Percentiles rank a stretch among this genome's conserved stretches.
Evolutionary conservation across 2,329 filamentous ascomycete species (phyloP).

Genomic region (Drechslerella dactyloides): DNA sequence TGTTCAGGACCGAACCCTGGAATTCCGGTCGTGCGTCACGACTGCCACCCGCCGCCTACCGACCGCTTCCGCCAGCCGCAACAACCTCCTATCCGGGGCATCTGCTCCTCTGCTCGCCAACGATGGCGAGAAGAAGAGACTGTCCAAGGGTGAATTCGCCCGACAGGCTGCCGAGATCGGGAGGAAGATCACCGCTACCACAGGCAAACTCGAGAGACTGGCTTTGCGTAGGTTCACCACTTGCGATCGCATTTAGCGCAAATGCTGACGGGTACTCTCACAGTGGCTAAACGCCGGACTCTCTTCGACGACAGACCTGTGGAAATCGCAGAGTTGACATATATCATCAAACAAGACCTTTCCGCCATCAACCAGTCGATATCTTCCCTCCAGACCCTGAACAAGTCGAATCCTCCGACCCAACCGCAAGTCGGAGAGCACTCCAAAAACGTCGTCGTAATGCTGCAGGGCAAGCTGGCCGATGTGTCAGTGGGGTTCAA

Average conservation of each 20-base stretch:
- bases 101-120: conserved; percentile 72
- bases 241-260: conserved; percentile 16
- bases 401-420: conserved; percentile 69
- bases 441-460: conserved; percentile 93
- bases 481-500: conserved; percentile 96
- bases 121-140: conserved; percentile 63
- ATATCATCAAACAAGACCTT: conserved; percentile 96
- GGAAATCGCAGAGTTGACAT: conserved; percentile 95
- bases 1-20: conserved; percentile 94
- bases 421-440: conserved; percentile 86
- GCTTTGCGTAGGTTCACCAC: conserved; percentile 70
- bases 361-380: conserved; percentile 86
- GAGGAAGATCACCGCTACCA: conserved; percentile 85
- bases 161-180: conserved; percentile 90
- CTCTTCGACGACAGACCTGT: conserved; percentile 96
- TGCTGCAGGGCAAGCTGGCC: conserved; percentile 88
- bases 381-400: conserved; percentile 76
- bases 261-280: conserved; percentile 25
- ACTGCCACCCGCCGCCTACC: conserved; percentile 72
- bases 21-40: conserved; percentile 80
- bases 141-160: conserved; percentile 87
- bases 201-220: conserved; percentile 92
- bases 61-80: conserved; percentile 75
- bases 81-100: conserved; percentile 81
- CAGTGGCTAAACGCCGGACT: conserved; percentile 92